Evolutionary conservation across 140 eudicot genomes (phyloP), one percentile per base, ranked within the genome.

Genomic region (Stevia rebaudiana): DNA sequence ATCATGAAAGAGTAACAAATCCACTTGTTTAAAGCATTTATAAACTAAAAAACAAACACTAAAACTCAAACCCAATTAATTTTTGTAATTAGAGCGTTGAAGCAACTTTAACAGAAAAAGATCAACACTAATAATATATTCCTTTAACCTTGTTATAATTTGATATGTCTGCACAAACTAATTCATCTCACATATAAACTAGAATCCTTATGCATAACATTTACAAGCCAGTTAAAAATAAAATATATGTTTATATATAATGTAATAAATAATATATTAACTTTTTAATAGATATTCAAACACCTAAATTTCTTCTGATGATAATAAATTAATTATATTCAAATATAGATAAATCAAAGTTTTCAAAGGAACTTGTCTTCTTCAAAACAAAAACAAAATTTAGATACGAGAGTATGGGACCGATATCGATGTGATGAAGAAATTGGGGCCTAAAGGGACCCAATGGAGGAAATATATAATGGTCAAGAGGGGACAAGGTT

Each of bases 401-500:
- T 28, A 55, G 62, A 55, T 55, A 55, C 62, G 62, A 55, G 42
- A 28, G 17, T 15, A 46, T 46, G 52, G 52, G 52, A 17, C 52
- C 24, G 17, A 17, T 50, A 33, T 24, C 18, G 60, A 37, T 52
- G 60, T 52, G 37, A 53, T 12, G 37, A 12, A 24, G 36, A 23
- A 53, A 55, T 28, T n/a, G 40, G 61, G 39, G 40, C 40, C 41
- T 12, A n/a, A n/a, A 23, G 9, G 52, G 54, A 10, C 41, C 63
- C 51, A 52, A 39, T 21, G 58, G 63, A 35, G 22, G 28, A 52
- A 37, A 12, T 24, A 25, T 30, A 53, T 2, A 53, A 53, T 10
- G 40, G 28, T 22, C 33, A 67, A n/a, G 22, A 37, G 63, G 63
- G 72, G 40, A 52, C 72, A 52, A 67, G 62, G 62, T 67, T 61